These are phyloP conservation scores for Chloris gayana DNA, from an alignment of 176 grass and related monocot genomes.

Conservation along the genomic window DNA sequence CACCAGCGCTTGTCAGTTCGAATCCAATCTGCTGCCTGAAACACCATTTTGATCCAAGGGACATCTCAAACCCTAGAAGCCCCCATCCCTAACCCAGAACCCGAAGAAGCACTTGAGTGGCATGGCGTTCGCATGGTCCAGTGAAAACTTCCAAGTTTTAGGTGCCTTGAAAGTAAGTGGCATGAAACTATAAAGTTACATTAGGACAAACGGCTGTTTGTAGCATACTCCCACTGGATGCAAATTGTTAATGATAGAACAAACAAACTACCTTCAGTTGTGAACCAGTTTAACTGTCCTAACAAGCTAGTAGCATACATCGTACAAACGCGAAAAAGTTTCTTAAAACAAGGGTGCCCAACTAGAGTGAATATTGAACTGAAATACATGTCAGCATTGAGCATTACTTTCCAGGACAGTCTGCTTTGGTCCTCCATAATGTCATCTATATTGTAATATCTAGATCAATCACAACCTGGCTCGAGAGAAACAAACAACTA, in stretches of 20 bases:
- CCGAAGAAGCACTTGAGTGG: not conserved
- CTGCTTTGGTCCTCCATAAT: not conserved
- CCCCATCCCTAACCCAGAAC: not conserved
- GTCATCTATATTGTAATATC: not conserved
- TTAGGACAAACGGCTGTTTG: not conserved
- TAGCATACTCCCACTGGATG: not conserved
- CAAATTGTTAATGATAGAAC: not conserved
- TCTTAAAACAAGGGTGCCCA: not conserved
- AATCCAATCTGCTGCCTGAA: not conserved
- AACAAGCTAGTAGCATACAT: not conserved
- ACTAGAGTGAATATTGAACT: not conserved
- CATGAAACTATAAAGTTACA: not conserved
- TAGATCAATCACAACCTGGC: not conserved
- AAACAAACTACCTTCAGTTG: not conserved
- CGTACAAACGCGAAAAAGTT: not conserved
- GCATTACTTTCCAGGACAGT: not conserved
- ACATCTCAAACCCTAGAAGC: not conserved
- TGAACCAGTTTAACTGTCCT: not conserved
- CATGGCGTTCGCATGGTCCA: not conserved
- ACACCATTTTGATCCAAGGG: not conserved
- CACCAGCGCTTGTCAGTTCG: not conserved
- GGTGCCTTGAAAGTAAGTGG: not conserved
- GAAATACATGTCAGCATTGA: not conserved
- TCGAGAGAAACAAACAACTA: not conserved
- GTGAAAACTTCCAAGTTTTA: not conserved